Evolutionary conservation across 2,329 filamentous ascomycete species (phyloP).

Genomic region (Thermothelomyces thermophilus): DNA sequence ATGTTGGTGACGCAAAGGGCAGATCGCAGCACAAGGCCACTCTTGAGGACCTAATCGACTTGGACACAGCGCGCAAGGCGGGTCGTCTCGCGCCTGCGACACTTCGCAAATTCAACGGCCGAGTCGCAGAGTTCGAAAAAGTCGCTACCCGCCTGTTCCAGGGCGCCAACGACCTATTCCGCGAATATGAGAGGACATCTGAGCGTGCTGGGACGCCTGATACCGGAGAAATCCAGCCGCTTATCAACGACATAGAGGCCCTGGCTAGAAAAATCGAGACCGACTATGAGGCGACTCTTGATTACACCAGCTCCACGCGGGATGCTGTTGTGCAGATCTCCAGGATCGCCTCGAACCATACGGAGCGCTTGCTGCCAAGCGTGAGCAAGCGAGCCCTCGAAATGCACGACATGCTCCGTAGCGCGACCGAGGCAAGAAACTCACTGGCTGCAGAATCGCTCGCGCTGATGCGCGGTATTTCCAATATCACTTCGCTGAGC

Average conservation of each 20-base stretch:
- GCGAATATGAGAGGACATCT: slow-evolving; percentile 55
- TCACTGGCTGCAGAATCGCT: slow-evolving; percentile 58
- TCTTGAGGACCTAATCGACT: slow-evolving; percentile 69
- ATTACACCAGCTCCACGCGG: slow-evolving; percentile 57
- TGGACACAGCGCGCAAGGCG: slow-evolving; percentile 64
- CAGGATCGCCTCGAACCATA: slow-evolving; percentile 57
- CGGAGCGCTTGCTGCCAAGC: slow-evolving; percentile 54
- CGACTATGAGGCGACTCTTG: slow-evolving; percentile 72
- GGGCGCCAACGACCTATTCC: slow-evolving; percentile 55
- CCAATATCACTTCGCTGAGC: slow-evolving; percentile 69
- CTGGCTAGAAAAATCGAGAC: slow-evolving; percentile 79
- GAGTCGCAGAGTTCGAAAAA: slow-evolving; percentile 55
- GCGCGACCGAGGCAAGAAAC: slow-evolving; percentile 61
- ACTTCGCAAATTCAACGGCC: slow-evolving; percentile 52
- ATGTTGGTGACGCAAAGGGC: slow-evolving; percentile 33
- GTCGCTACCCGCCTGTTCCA: slow-evolving; percentile 53
- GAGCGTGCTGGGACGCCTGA: slow-evolving; percentile 50
- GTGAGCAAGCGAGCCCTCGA: slow-evolving; percentile 50
- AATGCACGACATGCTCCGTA: slow-evolving; percentile 54
- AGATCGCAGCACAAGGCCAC: slow-evolving; percentile 47
- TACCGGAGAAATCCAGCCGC: slow-evolving; percentile 56
- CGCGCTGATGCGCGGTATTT: slow-evolving; percentile 74
- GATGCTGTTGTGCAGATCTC: slow-evolving; percentile 56
- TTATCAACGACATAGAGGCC: slow-evolving; percentile 79
- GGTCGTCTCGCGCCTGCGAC: slow-evolving; percentile 56